Conservation (phyloP, 2,329 filamentous ascomycete genomes). For the Colletotrichum euphorbiae region DNA sequence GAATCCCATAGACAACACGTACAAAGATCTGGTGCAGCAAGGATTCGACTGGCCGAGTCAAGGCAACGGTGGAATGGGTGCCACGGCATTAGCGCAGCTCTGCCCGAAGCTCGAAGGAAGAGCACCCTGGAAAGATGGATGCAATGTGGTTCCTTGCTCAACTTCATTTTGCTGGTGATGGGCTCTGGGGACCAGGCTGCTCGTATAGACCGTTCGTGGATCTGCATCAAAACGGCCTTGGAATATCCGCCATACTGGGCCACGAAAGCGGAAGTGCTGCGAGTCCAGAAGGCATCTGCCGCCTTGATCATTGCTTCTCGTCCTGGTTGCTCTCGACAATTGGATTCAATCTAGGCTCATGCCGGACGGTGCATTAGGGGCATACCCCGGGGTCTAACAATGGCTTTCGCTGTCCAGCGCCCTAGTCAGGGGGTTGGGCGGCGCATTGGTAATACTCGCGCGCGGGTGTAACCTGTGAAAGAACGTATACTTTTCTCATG, state of each 20-base stretch:
- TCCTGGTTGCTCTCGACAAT: not conserved
- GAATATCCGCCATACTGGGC: not conserved
- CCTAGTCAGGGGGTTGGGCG: slow-evolving; percentile 27
- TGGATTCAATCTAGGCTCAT: slow-evolving; percentile 3
- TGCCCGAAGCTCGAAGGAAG: slow-evolving; percentile 4
- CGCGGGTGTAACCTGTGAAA: slow-evolving; percentile 8
- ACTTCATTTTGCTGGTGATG: not conserved
- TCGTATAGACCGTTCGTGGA: too few relatives aligned
- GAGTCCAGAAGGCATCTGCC: not conserved
- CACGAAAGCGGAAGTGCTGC: not conserved
- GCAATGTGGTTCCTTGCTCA: slow-evolving; percentile 1
- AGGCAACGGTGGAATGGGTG: slow-evolving; percentile 29
- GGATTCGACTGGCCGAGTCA: slow-evolving; percentile 27
- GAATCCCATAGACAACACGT: not conserved
- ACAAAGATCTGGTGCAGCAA: slow-evolving; percentile 11
- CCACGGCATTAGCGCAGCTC: slow-evolving; percentile 24
- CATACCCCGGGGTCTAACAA: not conserved
- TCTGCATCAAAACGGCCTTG: too few relatives aligned
- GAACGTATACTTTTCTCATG: not conserved
- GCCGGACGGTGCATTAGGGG: not conserved
- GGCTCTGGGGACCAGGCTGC: not conserved
- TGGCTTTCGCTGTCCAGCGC: not conserved
- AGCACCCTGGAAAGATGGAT: slow-evolving; percentile 3
- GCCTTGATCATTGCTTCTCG: not conserved
- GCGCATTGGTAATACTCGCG: slow-evolving; percentile 35